Evolutionary conservation across 768 basidiomycete genomes (phyloP), one percentile per base, ranked within the genome.

Genomic region (Dioszegia hungarica): DNA sequence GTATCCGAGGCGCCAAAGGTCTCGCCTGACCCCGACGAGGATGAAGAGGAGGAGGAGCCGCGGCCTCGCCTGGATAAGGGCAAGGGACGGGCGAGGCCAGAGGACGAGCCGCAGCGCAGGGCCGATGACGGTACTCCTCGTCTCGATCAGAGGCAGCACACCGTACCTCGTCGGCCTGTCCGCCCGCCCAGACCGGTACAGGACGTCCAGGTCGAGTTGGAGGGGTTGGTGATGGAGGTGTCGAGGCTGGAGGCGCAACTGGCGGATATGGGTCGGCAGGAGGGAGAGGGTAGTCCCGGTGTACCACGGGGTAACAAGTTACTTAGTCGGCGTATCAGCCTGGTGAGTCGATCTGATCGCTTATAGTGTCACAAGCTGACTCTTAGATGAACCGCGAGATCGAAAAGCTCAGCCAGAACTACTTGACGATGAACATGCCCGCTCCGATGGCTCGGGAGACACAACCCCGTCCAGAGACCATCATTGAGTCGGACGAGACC

Each of bases 21-120:
- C 15, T 14, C 19, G 17, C 9, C 49, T 9, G 36, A 22, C 12
- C 9, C 24, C 3, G 49, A 38, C 4, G 49, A 51, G 4, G 53
- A 54, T 3, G 54, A 56, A 10, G 49, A 51, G 38, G 49, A 51
- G 15, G 54, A 56, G 27, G 29, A 37, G 27, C 54, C 54, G 20
- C n/a, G 54, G 15, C 54, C 33, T 15, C 27, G 44, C 10, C 27
- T 56, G 19, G 44, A 56, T 27, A 56, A 56, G 33, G 54, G 54
- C 2, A 56, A 56, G 31, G 54, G 54, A n/a, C 29, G 44, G 20
- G 54, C 54, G 4, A 46, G 43, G 24, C 49, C 49, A 36, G 49
- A 51, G 17, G 49, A 51, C 25, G 25, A 49, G n/a, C 4, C 20
- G 8, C 45, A 20, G 19, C 11, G 25, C 31, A 36, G 20, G n/a